phyloP scores from a whole-genome alignment of 1,284 basidiomycete species.

The Fistulinella staudtii region DNA sequence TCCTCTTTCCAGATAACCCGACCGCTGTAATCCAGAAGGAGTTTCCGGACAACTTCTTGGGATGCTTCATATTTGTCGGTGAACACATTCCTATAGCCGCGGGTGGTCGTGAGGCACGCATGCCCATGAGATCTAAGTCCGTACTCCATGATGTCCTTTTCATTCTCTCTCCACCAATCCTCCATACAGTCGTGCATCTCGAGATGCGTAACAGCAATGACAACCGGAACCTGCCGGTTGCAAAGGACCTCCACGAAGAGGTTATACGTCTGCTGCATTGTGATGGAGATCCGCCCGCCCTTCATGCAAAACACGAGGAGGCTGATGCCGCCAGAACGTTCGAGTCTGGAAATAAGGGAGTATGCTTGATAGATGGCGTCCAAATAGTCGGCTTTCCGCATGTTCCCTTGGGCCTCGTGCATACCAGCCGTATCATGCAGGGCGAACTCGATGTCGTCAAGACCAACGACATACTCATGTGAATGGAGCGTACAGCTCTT shows the following conservation, averaged over 20 bases:
- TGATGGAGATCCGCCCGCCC: constrained; percentile 32
- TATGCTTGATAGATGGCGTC: constrained; percentile 32
- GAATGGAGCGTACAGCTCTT: constrained; percentile 25
- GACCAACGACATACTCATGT: constrained; percentile 6
- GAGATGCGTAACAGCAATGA: constrained; percentile 36
- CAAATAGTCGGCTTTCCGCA: constrained; percentile 22
- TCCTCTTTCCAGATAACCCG: constrained; percentile 24
- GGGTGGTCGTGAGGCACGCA: constrained; percentile 30
- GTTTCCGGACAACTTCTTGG: constrained; percentile 12
- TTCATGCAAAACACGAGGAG: constrained; percentile 40
- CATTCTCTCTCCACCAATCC: constrained; percentile 29
- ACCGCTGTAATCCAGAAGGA: constrained; percentile 20
- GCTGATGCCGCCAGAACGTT: constrained; percentile 30
- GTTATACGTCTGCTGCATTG: constrained; percentile 32
- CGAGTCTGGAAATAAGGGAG: constrained; percentile 32
- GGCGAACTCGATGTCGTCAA: constrained; percentile 17
- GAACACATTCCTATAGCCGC: constrained; percentile 18
- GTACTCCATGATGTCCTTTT: constrained; percentile 22
- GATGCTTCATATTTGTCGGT: constrained; percentile 25
- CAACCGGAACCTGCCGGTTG: constrained; percentile 32
- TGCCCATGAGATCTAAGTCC: constrained; percentile 21
- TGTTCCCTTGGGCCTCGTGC: constrained; percentile 31
- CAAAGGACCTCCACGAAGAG: constrained; percentile 30
- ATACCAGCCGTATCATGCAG: constrained; percentile 41
- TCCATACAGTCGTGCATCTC: constrained; percentile 34